These are phyloP conservation scores for Cercospora citrullina DNA, from an alignment of 2,329 filamentous ascomycete species.

Conservation along the genomic window DNA sequence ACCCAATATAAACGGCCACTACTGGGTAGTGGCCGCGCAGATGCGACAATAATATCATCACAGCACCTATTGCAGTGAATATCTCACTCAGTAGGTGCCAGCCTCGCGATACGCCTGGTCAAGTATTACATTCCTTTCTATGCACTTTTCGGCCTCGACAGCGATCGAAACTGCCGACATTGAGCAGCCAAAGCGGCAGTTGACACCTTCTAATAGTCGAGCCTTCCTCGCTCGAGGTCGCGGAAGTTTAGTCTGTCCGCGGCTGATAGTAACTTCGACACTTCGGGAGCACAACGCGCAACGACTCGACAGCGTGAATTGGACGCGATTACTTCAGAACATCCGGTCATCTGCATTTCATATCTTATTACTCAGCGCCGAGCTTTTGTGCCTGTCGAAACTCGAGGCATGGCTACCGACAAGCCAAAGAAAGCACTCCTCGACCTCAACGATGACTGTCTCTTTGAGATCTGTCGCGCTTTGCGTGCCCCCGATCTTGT, in stretches of 20 bases:
- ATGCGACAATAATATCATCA: background rate
- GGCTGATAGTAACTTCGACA: too few species aligned
- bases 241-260: too few species aligned
- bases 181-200: too few species aligned
- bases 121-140: background rate
- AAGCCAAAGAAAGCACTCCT: background rate
- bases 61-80: background rate
- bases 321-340: background rate
- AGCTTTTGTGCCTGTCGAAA: background rate
- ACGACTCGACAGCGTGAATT: background rate
- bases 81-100: background rate
- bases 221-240: too few species aligned
- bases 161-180: too few species aligned
- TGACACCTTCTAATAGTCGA: background rate
- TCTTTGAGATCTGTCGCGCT: background rate
- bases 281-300: background rate
- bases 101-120: background rate
- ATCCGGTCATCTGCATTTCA: background rate
- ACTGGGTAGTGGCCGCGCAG: background rate
- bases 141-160: background rate
- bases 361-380: background rate
- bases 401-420: background rate
- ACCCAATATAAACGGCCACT: background rate
- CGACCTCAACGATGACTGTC: background rate
- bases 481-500: background rate